Conservation (phyloP, 352 stramenopile genomes). For the Globisporangium ultimum region DNA sequence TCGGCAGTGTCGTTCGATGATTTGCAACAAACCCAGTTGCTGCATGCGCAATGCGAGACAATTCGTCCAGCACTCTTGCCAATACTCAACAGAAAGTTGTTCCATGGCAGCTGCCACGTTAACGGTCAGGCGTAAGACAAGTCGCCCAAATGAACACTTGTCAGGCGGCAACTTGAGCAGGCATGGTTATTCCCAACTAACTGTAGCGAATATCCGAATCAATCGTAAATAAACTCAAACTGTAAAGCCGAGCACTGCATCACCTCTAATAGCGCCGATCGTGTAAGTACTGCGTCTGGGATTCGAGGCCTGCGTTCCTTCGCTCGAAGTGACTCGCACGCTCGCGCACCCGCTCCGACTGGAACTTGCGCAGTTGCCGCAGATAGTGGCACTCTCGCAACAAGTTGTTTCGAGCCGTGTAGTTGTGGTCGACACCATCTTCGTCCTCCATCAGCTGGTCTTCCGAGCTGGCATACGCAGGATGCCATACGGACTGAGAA, state of each 20-base stretch:
- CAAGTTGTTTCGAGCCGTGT: conserved; percentile 53
- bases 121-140: no score
- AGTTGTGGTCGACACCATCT: conserved; percentile 25
- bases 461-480: neutral
- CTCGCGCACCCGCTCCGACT: conserved; percentile 44
- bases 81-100: no score
- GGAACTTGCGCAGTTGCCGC: conserved; percentile 70
- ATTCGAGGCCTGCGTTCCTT: conserved; percentile 11
- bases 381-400: conserved; percentile 74
- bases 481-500: conserved; percentile 6
- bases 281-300: conserved; percentile 17
- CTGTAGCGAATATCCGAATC: neutral
- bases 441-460: conserved; percentile 16
- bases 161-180: no score
- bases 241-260: neutral
- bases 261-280: conserved; percentile 16
- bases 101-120: no score
- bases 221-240: conserved; percentile 6
- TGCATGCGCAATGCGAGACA: no score
- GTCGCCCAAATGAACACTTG: no score
- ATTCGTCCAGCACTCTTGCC: no score
- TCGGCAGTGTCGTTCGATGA: no score
- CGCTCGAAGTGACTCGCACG: conserved; percentile 46
- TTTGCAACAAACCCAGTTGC: no score
- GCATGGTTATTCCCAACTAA: neutral